Evolutionary conservation across 106 monocot species (phyloP).

Genomic region (Amphibolis antarctica): DNA sequence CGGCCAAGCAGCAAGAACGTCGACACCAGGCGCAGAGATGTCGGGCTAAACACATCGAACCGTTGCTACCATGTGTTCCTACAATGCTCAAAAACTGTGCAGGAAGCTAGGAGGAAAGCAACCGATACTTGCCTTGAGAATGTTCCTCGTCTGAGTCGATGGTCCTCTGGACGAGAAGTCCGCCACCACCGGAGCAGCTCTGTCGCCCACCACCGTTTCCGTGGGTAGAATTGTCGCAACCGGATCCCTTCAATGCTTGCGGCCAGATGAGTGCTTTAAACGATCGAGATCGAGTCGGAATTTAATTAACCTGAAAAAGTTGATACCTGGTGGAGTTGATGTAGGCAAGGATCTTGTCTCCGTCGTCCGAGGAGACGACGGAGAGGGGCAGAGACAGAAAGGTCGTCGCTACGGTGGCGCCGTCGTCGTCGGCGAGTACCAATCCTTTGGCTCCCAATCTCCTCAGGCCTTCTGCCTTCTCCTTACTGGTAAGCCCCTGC

Average conservation of each 20-base stretch:
- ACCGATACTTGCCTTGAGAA: slow-evolving; percentile 36
- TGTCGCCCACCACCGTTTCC: slow-evolving; percentile 35
- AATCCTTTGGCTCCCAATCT: slow-evolving; percentile 40
- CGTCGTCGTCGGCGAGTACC: slow-evolving; percentile 32
- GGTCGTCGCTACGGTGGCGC: slow-evolving; percentile 15
- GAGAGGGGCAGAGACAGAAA: slow-evolving; percentile 35
- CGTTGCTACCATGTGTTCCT: no score
- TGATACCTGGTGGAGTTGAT: slow-evolving; percentile 58
- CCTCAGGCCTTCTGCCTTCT: slow-evolving; percentile 20
- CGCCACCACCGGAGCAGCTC: slow-evolving; percentile 65
- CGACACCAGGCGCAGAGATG: slow-evolving; percentile 66
- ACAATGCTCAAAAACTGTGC: no score
- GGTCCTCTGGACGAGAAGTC: slow-evolving; percentile 83
- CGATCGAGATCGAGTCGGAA: no score
- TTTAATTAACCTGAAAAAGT: background rate
- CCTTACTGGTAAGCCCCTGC: slow-evolving; percentile 8
- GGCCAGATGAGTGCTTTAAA: no score
- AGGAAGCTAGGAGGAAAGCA: background rate
- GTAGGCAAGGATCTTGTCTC: slow-evolving; percentile 32
- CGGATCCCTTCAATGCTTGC: slow-evolving; percentile 31
- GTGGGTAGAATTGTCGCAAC: slow-evolving; percentile 61
- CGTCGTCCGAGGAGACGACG: slow-evolving; percentile 30
- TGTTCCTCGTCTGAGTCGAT: slow-evolving; percentile 31
- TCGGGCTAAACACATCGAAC: slow-evolving; percentile 40
- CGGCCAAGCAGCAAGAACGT: slow-evolving; percentile 78